Conservation (phyloP, 176 grass and related monocot species). For the Oryza brachyantha region DNA sequence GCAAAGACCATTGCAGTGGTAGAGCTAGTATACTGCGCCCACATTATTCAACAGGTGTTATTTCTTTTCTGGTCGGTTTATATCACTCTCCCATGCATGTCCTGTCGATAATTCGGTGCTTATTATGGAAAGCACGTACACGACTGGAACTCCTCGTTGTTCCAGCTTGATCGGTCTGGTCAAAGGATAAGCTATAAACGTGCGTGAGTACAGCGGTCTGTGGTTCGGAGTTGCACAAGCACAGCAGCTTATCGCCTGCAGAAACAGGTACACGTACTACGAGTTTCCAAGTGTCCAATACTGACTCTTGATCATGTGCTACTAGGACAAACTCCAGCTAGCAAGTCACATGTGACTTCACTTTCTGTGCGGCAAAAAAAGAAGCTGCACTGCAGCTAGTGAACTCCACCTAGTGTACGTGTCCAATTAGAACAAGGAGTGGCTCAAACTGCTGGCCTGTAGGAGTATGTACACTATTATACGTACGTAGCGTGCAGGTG, state of each 20-base stretch:
- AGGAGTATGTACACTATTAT: too few species aligned
- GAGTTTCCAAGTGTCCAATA: not conserved
- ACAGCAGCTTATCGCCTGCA: not conserved
- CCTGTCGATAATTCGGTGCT: not conserved
- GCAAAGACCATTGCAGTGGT: not conserved
- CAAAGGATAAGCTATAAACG: not conserved
- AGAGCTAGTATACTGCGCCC: too few species aligned
- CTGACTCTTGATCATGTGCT: not conserved
- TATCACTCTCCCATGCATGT: not conserved
- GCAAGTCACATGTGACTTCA: too few species aligned
- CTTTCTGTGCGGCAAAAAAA: not conserved
- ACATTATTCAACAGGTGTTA: not conserved
- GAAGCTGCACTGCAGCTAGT: too few species aligned
- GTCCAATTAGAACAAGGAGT: not conserved
- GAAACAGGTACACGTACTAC: not conserved
- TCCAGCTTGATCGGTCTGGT: not conserved
- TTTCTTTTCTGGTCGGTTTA: not conserved
- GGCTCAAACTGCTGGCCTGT: not conserved
- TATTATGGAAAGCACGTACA: conserved; percentile 4
- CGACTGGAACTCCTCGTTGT: not conserved
- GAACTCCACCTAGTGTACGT: not conserved
- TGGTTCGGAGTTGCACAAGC: not conserved
- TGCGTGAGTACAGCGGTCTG: not conserved
- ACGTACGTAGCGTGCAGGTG: not conserved
- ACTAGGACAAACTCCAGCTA: too few species aligned